A percentile compares a stretch with the other conserved stretches of the same genome.
Evolutionary conservation across 805 yeast genomes (phyloP).

Genomic region (Cyberlindnera amylophila): DNA sequence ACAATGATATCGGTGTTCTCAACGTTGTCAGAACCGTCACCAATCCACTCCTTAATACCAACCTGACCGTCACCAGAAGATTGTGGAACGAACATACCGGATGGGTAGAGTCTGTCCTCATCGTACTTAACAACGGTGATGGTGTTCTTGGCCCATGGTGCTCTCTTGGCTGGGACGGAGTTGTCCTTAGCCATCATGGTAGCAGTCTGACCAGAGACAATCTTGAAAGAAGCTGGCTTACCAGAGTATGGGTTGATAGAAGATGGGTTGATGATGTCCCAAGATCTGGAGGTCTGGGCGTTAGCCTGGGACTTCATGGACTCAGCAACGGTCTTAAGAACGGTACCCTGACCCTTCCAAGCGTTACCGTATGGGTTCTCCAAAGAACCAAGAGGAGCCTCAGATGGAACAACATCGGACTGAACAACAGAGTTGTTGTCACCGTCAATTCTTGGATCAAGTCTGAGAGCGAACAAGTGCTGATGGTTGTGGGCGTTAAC

Average conservation of each 20-base stretch:
- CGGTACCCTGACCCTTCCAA: conserved; percentile 59
- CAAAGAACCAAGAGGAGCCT: conserved; percentile 58
- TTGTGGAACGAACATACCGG: conserved; percentile 75
- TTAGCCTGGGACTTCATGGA: conserved; percentile 55
- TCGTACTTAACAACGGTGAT: conserved; percentile 68
- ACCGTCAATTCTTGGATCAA: conserved; percentile 81
- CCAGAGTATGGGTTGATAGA: conserved; percentile 65
- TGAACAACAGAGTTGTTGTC: conserved; percentile 70
- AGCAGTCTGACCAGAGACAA: conserved; percentile 72
- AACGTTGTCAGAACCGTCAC: conserved; percentile 52
- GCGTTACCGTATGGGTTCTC: conserved; percentile 78
- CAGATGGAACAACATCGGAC: conserved; percentile 59
- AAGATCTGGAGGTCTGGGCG: conserved; percentile 62
- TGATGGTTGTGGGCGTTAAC: conserved; percentile 86
- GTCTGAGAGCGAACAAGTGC: conserved; percentile 72
- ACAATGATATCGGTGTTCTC: conserved; percentile 69
- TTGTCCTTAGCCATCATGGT: conserved; percentile 71
- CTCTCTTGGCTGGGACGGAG: conserved; percentile 73
- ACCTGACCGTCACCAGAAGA: conserved; percentile 65
- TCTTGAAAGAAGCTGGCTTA: conserved; percentile 71
- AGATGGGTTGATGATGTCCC: conserved; percentile 76
- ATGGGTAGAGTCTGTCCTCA: conserved; percentile 74
- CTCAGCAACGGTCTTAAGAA: conserved; percentile 65
- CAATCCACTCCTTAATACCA: conserved; percentile 69
- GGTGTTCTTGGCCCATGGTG: conserved; percentile 71